phyloP scores from a whole-genome alignment of 768 basidiomycete species.

The Boletus sp. region DNA sequence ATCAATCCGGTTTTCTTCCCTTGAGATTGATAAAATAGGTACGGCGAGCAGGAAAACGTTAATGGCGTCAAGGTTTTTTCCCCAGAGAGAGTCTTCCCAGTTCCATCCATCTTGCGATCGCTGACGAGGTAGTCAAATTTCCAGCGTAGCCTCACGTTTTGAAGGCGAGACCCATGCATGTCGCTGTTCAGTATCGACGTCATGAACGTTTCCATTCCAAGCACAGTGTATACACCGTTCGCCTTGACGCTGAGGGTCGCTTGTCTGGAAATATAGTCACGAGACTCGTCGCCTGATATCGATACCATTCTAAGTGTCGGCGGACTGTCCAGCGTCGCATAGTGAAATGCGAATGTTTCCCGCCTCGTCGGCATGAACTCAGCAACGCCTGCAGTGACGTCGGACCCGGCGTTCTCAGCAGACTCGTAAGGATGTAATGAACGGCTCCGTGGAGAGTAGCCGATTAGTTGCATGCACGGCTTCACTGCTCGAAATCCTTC shows the following conservation, averaged over 20 bases:
- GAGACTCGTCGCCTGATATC: slow-evolving; percentile 61
- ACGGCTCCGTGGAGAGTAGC: slow-evolving; percentile 41
- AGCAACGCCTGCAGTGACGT: slow-evolving; percentile 46
- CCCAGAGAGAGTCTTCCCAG: slow-evolving; percentile 49
- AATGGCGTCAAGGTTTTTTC: slow-evolving; percentile 75
- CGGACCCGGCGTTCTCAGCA: slow-evolving; percentile 27
- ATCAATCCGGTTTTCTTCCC: slow-evolving; percentile 67
- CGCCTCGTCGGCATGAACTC: slow-evolving; percentile 64
- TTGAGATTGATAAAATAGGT: slow-evolving; percentile 55
- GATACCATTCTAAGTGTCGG: slow-evolving; percentile 73
- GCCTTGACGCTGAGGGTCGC: slow-evolving; percentile 66
- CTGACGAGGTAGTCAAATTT: slow-evolving; percentile 77
- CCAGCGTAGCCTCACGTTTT: slow-evolving; percentile 57
- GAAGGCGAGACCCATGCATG: slow-evolving; percentile 15
- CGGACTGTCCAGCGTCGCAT: slow-evolving; percentile 61
- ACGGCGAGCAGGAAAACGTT: slow-evolving; percentile 72
- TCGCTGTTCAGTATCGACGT: slow-evolving; percentile 19
- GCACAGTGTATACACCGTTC: slow-evolving; percentile 75
- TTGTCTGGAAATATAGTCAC: slow-evolving; percentile 76
- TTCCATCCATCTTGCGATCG: slow-evolving; percentile 48
- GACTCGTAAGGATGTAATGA: slow-evolving; percentile 27
- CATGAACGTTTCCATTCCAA: slow-evolving; percentile 54
- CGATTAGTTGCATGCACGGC: slow-evolving; percentile 58
- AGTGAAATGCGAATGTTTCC: slow-evolving; percentile 67
- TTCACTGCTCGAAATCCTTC: slow-evolving; percentile 72